Percentiles rank a stretch among this genome's conserved stretches.
phyloP scores from a whole-genome alignment of 1,284 basidiomycete genomes.

The Malassezia furfur region DNA sequence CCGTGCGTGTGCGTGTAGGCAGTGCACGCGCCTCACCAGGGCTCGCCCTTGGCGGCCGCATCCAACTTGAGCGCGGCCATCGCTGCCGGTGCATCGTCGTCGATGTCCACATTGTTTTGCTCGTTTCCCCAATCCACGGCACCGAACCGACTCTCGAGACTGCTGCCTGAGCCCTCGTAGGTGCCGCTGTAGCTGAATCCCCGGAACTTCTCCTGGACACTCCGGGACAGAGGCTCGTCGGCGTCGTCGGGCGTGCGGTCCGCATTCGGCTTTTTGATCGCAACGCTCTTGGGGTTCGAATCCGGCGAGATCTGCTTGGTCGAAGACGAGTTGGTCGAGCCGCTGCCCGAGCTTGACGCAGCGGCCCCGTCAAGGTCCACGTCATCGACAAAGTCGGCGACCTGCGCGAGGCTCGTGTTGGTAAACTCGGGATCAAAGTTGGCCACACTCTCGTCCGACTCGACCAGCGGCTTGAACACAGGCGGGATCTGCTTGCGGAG shows the following conservation, averaged over 20 bases:
- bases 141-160: constrained; percentile 8
- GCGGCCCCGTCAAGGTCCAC: not conserved
- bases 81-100: not conserved
- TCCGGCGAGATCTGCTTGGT: not conserved
- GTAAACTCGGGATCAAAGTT: constrained; percentile 99
- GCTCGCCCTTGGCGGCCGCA: not conserved
- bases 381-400: constrained; percentile 23
- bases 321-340: not conserved
- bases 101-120: not conserved
- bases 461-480: constrained; percentile 94
- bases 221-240: constrained; percentile 31
- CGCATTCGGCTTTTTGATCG: constrained; percentile 18
- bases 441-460: constrained; percentile 91
- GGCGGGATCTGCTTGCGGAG: constrained; percentile 84
- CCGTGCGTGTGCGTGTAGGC: too few relatives aligned
- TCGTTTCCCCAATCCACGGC: constrained; percentile 8
- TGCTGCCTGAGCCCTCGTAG: constrained; percentile 33
- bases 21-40: not conserved
- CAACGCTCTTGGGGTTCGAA: not conserved
- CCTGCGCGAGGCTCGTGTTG: constrained; percentile 59
- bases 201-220: constrained; percentile 46
- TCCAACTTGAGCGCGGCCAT: not conserved
- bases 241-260: constrained; percentile 20
- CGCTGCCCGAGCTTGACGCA: not conserved
- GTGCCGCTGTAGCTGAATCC: constrained; percentile 45